These are phyloP conservation scores for Xylaria hypoxylon DNA, from an alignment of 2,329 filamentous ascomycete genomes.

Conservation along the genomic window DNA sequence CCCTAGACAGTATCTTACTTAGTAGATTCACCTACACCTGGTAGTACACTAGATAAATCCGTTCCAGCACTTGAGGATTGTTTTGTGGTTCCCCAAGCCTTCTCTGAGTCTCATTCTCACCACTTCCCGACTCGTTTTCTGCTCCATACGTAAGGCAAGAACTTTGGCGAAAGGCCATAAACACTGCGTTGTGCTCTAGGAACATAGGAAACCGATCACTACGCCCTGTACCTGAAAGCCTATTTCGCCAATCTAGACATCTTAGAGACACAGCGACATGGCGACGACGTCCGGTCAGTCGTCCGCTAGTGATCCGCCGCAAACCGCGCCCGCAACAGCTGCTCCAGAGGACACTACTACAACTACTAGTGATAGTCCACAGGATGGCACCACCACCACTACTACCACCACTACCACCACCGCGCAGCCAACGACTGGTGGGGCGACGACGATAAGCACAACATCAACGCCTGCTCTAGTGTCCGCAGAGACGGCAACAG, in stretches of 20 bases:
- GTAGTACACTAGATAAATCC: conserved; percentile 16
- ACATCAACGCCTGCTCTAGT: conserved; percentile 10
- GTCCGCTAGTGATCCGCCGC: conserved; percentile 26
- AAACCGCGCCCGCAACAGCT: conserved; percentile 26
- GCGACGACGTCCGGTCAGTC: conserved; percentile 27
- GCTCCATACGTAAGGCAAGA: not conserved
- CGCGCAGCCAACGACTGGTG: conserved; percentile 19
- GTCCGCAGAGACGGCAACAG: conserved; percentile 2
- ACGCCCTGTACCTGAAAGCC: not conserved
- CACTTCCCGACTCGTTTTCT: conserved; percentile 17
- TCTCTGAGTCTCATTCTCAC: conserved; percentile 6
- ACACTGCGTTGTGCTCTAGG: not conserved
- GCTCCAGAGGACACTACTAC: conserved; percentile 23
- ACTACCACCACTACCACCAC: not conserved
- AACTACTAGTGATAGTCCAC: too few relatives aligned
- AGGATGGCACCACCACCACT: too few relatives aligned
- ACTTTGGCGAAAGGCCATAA: not conserved
- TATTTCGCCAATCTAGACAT: not conserved
- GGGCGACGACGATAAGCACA: conserved; percentile 4
- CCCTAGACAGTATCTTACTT: too few relatives aligned
- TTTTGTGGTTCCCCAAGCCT: conserved; percentile 15
- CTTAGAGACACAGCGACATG: conserved; percentile 16
- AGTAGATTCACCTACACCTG: too few relatives aligned
- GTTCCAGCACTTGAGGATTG: conserved; percentile 18
- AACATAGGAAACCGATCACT: not conserved